Conservation (phyloP, 2,329 filamentous ascomycete species). For the Beauveria asiatica region DNA sequence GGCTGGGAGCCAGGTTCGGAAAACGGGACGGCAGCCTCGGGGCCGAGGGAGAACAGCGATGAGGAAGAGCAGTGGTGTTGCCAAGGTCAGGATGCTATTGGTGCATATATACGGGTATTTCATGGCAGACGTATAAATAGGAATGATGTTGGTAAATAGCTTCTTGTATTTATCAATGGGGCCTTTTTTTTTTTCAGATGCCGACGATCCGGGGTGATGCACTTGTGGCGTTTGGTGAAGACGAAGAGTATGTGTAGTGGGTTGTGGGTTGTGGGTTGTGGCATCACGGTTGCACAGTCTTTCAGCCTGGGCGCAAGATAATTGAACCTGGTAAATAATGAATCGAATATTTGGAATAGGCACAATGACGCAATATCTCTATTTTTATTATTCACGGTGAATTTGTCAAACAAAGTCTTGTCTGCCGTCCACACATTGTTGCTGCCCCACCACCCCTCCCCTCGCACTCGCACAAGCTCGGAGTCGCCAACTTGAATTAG, state of each 20-base stretch:
- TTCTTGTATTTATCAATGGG: neutral
- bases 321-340: neutral
- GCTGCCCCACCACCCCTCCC: conserved; percentile 5
- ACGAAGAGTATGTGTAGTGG: neutral
- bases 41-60: conserved; percentile 20
- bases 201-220: neutral
- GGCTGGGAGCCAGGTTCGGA: conserved; percentile 65
- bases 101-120: neutral
- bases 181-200: neutral
- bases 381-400: neutral
- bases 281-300: neutral
- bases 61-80: neutral
- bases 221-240: neutral
- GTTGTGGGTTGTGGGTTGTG: neutral
- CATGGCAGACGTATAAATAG: neutral
- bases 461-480: conserved; percentile 6
- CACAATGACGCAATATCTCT: neutral
- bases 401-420: neutral
- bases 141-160: neutral
- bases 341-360: neutral
- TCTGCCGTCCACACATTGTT: neutral
- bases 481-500: conserved; percentile 7
- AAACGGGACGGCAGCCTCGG: conserved; percentile 42
- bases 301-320: neutral
- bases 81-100: neutral